Percentiles rank a stretch among this genome's conserved stretches.
phyloP scores from a whole-genome alignment of 163 green algal genomes.

The Chloroidium sp. region DNA sequence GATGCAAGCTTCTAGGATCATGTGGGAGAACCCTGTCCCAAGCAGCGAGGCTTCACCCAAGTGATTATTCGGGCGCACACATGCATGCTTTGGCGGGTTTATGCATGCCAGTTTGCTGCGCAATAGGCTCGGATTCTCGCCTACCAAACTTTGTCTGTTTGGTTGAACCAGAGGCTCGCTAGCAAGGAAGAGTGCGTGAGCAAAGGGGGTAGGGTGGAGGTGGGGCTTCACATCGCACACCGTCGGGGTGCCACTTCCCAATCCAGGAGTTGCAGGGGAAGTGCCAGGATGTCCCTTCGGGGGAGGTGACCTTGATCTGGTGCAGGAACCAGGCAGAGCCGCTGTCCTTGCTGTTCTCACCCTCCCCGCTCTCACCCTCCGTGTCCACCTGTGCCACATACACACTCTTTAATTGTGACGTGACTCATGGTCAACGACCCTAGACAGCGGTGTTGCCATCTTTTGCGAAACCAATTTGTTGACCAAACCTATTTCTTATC shows the following conservation, averaged over 20 bases:
- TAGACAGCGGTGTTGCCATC: not conserved
- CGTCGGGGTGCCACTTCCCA: conserved; percentile 42
- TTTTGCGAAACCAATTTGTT: not conserved
- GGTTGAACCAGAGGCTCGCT: no score
- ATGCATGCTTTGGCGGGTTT: not conserved
- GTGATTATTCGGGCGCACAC: not conserved
- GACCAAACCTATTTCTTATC: no score
- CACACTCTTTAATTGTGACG: not conserved
- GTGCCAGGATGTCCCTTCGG: conserved; percentile 8
- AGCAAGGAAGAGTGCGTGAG: not conserved
- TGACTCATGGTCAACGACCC: not conserved
- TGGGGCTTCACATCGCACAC: conserved; percentile 2
- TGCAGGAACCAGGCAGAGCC: conserved; percentile 64
- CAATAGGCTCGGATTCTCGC: no score
- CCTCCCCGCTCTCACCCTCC: no score
- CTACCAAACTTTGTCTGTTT: no score
- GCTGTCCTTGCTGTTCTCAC: not conserved
- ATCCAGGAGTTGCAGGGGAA: conserved; percentile 77
- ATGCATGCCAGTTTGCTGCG: no score
- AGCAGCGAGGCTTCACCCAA: no score
- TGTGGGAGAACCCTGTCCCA: no score
- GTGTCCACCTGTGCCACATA: conserved; percentile 15
- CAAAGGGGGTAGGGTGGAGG: not conserved
- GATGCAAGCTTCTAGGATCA: no score
- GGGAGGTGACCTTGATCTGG: conserved; percentile 47